phyloP scores from a whole-genome alignment of 1,284 basidiomycete species.

The Cerrena zonata region DNA sequence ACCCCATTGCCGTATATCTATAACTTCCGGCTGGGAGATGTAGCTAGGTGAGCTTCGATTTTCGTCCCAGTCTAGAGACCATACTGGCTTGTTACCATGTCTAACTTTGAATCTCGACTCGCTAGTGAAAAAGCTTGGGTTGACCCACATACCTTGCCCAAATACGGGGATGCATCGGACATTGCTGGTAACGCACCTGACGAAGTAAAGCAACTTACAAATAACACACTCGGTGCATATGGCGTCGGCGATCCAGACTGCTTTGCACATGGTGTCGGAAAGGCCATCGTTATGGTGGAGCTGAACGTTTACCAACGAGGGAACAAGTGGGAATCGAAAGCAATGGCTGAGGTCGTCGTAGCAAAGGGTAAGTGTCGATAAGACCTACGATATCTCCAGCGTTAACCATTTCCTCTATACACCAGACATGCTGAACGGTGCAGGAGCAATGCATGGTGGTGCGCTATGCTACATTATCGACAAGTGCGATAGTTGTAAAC shows the following conservation, averaged over 20 bases:
- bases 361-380: constrained; percentile 43
- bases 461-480: constrained; percentile 67
- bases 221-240: constrained; percentile 60
- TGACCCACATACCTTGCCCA: constrained; percentile 52
- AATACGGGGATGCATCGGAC: constrained; percentile 43
- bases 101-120: constrained; percentile 15
- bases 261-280: constrained; percentile 57
- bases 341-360: constrained; percentile 54
- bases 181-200: constrained; percentile 57
- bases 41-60: background rate
- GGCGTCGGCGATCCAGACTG: constrained; percentile 56
- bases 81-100: background rate
- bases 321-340: constrained; percentile 49
- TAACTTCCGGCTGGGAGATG: background rate
- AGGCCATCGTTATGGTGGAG: constrained; percentile 52
- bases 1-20: background rate
- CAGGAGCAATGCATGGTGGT: constrained; percentile 66
- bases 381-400: background rate
- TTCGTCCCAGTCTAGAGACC: background rate
- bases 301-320: constrained; percentile 43
- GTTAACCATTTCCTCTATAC: background rate
- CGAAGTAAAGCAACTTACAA: constrained; percentile 56
- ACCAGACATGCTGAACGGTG: constrained; percentile 66
- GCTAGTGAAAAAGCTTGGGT: constrained; percentile 44
- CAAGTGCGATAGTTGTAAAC: constrained; percentile 50